These are phyloP conservation scores for Talaromyces sp. DNA, from an alignment of 2,329 filamentous ascomycete species.

Conservation along the genomic window DNA sequence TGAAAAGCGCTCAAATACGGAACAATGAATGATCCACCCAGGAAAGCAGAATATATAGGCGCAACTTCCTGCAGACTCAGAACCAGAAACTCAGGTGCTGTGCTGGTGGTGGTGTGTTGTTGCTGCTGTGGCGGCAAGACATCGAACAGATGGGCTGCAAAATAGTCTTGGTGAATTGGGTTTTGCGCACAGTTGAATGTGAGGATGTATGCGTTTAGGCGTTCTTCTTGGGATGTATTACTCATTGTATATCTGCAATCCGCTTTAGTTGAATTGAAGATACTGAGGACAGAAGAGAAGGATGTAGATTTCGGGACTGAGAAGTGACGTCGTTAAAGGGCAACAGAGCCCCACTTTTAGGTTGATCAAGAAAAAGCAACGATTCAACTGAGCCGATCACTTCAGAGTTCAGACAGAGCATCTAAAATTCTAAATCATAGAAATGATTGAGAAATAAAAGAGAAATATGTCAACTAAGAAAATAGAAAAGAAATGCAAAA, in stretches of 20 bases:
- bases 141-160: conserved; percentile 65
- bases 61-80: conserved; percentile 81
- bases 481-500: not conserved
- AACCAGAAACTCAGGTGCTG: conserved; percentile 63
- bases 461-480: not conserved
- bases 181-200: conserved; percentile 85
- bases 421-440: no score
- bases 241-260: not conserved
- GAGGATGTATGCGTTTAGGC: conserved; percentile 67
- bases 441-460: not conserved
- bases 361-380: no score
- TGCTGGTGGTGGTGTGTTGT: conserved; percentile 14
- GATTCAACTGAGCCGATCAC: no score
- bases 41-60: conserved; percentile 76
- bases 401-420: no score
- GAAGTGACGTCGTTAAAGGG: no score
- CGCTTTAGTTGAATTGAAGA: not conserved
- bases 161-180: conserved; percentile 62
- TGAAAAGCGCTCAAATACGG: conserved; percentile 70
- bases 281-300: not conserved
- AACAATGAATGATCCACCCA: conserved; percentile 72
- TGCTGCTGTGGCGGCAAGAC: conserved; percentile 45
- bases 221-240: not conserved
- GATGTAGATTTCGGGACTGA: not conserved
- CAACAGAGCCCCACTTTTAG: no score